A percentile compares a stretch with the other conserved stretches of the same genome.
Conservation (phyloP, 257 asterid species). For the Solanum lycopersicoides region DNA sequence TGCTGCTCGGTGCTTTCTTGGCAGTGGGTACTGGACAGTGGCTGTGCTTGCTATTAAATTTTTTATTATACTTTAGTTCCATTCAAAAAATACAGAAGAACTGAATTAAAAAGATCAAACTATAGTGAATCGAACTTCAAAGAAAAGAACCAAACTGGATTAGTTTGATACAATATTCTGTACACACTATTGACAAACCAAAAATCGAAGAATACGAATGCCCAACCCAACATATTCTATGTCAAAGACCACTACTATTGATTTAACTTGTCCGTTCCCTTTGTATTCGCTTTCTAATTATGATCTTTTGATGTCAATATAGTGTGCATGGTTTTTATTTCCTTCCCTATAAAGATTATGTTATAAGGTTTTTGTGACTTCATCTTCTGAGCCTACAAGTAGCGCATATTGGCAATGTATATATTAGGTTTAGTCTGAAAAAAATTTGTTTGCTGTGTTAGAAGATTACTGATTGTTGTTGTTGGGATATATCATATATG, state of each 20-base stretch:
- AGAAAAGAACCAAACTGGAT: not conserved
- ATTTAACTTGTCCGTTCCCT: not conserved
- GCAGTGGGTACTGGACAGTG: not conserved
- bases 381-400: not conserved
- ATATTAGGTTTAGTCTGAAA: not conserved
- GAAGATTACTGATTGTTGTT: not conserved
- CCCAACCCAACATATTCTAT: not conserved
- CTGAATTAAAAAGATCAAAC: no score
- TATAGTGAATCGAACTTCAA: no score
- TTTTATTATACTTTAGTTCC: not conserved
- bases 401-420: not conserved
- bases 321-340: not conserved
- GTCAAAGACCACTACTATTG: not conserved
- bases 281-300: not conserved
- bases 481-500: not conserved
- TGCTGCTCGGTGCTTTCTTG: not conserved
- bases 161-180: no score
- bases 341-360: not conserved
- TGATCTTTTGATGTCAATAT: not conserved
- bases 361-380: not conserved
- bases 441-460: not conserved
- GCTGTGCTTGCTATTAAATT: not conserved
- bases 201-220: no score
- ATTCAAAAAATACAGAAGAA: not conserved
- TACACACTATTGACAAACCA: no score